A percentile compares a stretch with the other conserved stretches of the same genome.
Conservation (phyloP, 1,284 basidiomycete species). For the Marasmius oreades region DNA sequence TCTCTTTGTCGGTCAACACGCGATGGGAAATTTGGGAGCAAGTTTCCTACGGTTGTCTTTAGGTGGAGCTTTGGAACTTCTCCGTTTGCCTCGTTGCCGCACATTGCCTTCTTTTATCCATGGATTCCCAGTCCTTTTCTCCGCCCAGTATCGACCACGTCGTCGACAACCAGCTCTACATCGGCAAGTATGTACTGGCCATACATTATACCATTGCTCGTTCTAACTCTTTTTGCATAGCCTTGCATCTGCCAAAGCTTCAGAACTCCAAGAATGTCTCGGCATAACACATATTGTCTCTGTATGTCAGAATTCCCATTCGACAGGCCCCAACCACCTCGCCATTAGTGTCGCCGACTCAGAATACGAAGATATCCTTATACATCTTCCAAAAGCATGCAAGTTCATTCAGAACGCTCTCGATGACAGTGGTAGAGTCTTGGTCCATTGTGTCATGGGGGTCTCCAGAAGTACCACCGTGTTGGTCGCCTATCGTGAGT, state of each 20-base stretch:
- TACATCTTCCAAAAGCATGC: slow-evolving; percentile 50
- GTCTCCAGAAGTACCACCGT: slow-evolving; percentile 68
- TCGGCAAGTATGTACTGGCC: slow-evolving; percentile 35
- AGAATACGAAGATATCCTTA: slow-evolving; percentile 58
- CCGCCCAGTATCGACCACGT: slow-evolving; percentile 23
- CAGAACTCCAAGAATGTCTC: slow-evolving; percentile 33
- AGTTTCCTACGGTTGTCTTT: too few species aligned
- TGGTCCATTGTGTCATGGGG: slow-evolving; percentile 78
- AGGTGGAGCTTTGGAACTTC: not conserved
- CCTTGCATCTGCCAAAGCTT: slow-evolving; percentile 43
- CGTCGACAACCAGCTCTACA: slow-evolving; percentile 33
- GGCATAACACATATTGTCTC: slow-evolving; percentile 59
- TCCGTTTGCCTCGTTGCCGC: not conserved
- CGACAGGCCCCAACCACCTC: slow-evolving; percentile 39
- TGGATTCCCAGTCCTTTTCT: slow-evolving; percentile 1
- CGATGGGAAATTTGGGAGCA: too few species aligned
- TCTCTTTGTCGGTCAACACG: too few species aligned
- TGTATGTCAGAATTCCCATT: slow-evolving; percentile 53
- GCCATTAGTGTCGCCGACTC: slow-evolving; percentile 52
- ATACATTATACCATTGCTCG: not conserved
- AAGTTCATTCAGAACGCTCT: slow-evolving; percentile 53
- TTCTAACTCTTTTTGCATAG: slow-evolving; percentile 26
- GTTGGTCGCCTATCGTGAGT: slow-evolving; percentile 60
- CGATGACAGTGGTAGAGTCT: slow-evolving; percentile 44
- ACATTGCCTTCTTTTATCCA: not conserved